Evolutionary conservation across 1,284 basidiomycete species (phyloP), one percentile per base, ranked within the genome.

Genomic region (Ganoderma multipileum): DNA sequence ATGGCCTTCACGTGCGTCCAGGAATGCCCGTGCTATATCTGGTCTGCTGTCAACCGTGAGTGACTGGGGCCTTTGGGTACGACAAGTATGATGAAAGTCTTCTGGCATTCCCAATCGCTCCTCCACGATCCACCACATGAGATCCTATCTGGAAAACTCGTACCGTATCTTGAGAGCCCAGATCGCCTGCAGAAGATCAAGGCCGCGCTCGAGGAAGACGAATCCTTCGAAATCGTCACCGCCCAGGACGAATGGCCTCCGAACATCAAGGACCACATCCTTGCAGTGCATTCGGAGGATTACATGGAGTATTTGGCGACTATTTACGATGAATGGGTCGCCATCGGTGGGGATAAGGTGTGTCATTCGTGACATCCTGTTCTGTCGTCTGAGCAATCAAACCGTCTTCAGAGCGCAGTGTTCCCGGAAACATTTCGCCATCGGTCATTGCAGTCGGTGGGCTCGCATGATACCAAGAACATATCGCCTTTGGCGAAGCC

Each of bases 341-440:
- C 68, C 12, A 76, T 77, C 62, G 80, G 80, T 3, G 80, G 81
- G 8, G 77, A 77, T 41, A 75, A 73, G 73, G 80, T 80, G 64
- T 4, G 59, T 44, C 59, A 47, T 28, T 36, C 9, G 0, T 41
- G 52, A 20, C 4, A 18, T 67, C 33, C 28, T 67, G 16, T 50
- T 4, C 9, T 50, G 11, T 23, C 54, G 20, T 20, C 26, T 28
- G 42, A 18, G 41, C 30, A n/a, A 23, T 2, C 38, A 28, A 8
- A 33, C 33, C 1, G 6, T 39, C 20, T 30, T 20, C 62, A 81
- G 80, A 74, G 65, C 14, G 77, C 75, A 2, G 78, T 81, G 8
- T 65, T 81, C 26, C 80, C 81, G 2, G 81, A 82, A 57, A 76
- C 78, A 9, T 81, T 81, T 61, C 72, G 76, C 2, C 79, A 80